Base-by-base conservation (phyloP, 2,329 filamentous ascomycete species). In the Raffaelea arxii region DNA sequence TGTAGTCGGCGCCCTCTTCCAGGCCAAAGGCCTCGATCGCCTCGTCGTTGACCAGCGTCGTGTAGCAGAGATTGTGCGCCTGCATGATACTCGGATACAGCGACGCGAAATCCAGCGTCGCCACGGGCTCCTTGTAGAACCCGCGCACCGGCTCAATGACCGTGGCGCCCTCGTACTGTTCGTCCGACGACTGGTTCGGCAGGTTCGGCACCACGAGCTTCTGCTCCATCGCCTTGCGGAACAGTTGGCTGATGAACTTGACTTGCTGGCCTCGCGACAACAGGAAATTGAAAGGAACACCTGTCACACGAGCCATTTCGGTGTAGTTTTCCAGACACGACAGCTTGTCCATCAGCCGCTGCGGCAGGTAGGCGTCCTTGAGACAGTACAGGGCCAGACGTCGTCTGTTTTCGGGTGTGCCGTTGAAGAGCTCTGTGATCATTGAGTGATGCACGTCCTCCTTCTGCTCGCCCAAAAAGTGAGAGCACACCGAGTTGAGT, bases 251-350 rank as follows among this genome's bases (percentile, higher is more conserved):
- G 67, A 98, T 79, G 67, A 98, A 98, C 59, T 95, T 95, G 62
- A 98, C 82, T 65, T 98, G 94, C 63, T 98, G 92, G 39, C 92
- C 92, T 59, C 90, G 82, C 22, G 92, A 81, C 2, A 98, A 75
- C 39, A 98, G 75, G 59, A 84, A 94, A 61, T 95, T 97, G 72
- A 98, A 98, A 0, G 92, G 92, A 4, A 98, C 91, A 56, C 92
- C 92, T 23, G 94, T 98, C 66, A 98, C 92, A 78, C 92, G 92
- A 48, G 92, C 91, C 92, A 98, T 98, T 67, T 98, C 92, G 0
- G 92, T 97, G 59, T 97, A 97, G 62, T 98, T 98, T 66, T 95
- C 86, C n/a, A 98, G 72, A 65, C 92, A 97, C 60, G 94, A 97
- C 23, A 98, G 73, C 64, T 98, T 98, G 61, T 98, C 92, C 82